Evolutionary conservation across 2,329 filamentous ascomycete species (phyloP), one percentile per base, ranked within the genome.

Genomic region (Trichoderma sp.): DNA sequence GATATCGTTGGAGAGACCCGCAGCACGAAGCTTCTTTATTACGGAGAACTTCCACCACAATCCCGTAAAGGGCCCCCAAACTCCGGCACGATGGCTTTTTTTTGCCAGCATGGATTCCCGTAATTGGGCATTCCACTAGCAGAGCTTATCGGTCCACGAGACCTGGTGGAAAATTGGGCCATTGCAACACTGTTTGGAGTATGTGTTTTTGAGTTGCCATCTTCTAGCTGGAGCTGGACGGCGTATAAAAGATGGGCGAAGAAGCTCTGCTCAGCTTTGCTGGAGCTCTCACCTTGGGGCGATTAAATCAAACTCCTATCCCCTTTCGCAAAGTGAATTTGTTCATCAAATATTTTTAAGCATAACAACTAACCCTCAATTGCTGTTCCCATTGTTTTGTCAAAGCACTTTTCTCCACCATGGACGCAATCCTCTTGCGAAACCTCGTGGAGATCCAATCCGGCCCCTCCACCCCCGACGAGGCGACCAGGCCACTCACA

Each of bases 341-440:
- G n/a, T 50, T 53, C 47, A 23, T 53, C n/a, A 53, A 9, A 0
- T 2, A 23, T 53, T 53, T 53, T 7, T 5, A 23, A 53, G 47
- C 47, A 53, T 53, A 53, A 53, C n/a, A 23, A 53, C n/a, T 53
- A 50, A 36, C 39, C 39, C 17, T 47, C 23, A 30, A 20, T 53
- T 30, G n/a, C 32, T 20, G 2, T 28, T 43, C 39, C 30, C 15
- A 39, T 58, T 58, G 64, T 15, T 23, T 23, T 57, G 50, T 32
- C 15, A n/a, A 43, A 17, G 30, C 26, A 59, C 1, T 4, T 15
- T 26, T 43, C 15, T n/a, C 71, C 57, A 76, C 64, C n/a, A 82
- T 82, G 81, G 79, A 82, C 23, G 74, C 80, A 4, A 72, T 78
- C 6, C 75, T 81, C 63, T 71, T 83, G 39, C 75, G 74, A n/a